Evolutionary conservation across 768 basidiomycete genomes (phyloP), one percentile per base, ranked within the genome.

Genomic region (Lactifluus rugatus): DNA sequence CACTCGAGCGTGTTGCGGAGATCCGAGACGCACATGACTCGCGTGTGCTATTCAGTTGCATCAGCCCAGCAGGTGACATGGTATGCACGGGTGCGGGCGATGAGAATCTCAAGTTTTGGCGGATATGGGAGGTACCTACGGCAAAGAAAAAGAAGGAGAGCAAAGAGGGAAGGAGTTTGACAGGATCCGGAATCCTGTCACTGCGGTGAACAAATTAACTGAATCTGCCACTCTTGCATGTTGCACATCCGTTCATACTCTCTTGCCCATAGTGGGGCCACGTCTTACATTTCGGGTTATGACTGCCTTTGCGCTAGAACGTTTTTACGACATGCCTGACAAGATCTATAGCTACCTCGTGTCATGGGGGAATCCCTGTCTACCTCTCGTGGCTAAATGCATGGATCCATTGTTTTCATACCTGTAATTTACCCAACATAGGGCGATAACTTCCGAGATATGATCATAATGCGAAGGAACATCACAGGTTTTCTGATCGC

Each of bases 21-120:
- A 92, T 96, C 56, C 81, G 88, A 7, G 90, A 95, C 57, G 94
- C 95, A 1, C 96, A 98, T 65, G 94, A 97, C 69, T 84, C 87
- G 31, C 76, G 96, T 3, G 89, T 98, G 52, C 73, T 98, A 42
- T 92, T 87, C 68, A 90, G 87, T 56, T 82, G 85, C 21, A 69
- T 96, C 8, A 82, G 87, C 56, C 96, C 96, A 2, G 87, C 83
- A 7, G 96, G 96, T 0, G 92, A 93, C 64, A 84, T 93, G 4
- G 85, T 99, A 10, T 88, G 84, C 62, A 98, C 95, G 0, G 92
- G 89, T 8, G 92, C 91, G 1, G 88, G 88, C 0, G 96, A 98
- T 67, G 95, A 98, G 76, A 94, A 94, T 67, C 75, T 98, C 66
- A 98, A 97, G 76, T 95, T 95, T 72, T 95, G 93, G 93, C 81